A percentile compares a stretch with the other conserved stretches of the same genome.
These are phyloP conservation scores for Excoecaria agallocha DNA, from an alignment of 345 rosid genomes.

Conservation along the genomic window DNA sequence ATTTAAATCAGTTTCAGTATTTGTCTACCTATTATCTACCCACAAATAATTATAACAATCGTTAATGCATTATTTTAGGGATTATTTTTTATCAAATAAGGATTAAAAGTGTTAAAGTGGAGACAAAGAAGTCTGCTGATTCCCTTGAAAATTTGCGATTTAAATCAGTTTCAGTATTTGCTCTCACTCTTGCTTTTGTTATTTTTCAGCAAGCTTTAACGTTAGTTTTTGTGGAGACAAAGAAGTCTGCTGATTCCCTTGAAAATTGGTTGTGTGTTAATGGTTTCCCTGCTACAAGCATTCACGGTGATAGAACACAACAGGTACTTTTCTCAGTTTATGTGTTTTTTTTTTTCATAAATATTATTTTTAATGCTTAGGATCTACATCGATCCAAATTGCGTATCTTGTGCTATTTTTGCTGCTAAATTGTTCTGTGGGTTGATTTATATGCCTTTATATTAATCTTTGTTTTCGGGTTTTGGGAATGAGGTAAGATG, in stretches of 20 bases:
- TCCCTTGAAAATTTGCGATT: too few relatives aligned
- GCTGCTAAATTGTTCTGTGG: not conserved
- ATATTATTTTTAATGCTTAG: too few relatives aligned
- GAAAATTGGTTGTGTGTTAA: constrained; percentile 85
- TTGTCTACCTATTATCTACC: too few relatives aligned
- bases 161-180: too few relatives aligned
- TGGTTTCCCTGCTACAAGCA: constrained; percentile 90
- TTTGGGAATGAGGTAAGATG: not conserved
- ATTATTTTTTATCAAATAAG: too few relatives aligned
- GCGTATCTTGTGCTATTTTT: not conserved
- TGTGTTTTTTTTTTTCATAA: too few relatives aligned
- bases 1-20: too few relatives aligned
- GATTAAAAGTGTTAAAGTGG: too few relatives aligned
- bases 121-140: too few relatives aligned
- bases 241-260: constrained; percentile 90
- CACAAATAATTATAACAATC: too few relatives aligned
- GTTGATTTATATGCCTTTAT: not conserved
- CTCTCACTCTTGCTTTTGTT: not conserved
- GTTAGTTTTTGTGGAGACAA: constrained; percentile 97
- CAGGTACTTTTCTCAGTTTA: constrained; percentile 45
- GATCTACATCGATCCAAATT: not conserved
- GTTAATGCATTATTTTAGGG: too few relatives aligned
- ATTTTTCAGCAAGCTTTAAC: constrained; percentile 86
- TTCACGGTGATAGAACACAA: constrained; percentile 95
- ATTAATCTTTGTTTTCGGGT: not conserved